phyloP scores from a whole-genome alignment of 208 protist genomes.

The Endotrypanum monterogeii region DNA sequence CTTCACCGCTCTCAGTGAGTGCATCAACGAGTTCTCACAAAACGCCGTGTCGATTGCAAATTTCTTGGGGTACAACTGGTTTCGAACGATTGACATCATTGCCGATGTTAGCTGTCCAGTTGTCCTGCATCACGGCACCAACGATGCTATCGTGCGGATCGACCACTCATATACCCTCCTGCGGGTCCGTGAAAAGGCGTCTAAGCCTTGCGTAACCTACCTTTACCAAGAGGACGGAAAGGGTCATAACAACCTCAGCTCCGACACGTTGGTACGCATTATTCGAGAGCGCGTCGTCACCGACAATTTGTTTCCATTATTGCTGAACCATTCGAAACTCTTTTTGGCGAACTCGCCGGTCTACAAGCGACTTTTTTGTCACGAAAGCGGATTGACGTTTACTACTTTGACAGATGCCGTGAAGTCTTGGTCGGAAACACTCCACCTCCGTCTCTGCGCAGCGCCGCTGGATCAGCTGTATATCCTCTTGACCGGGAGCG shows the following conservation, averaged over 20 bases:
- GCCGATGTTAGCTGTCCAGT: conserved; percentile 73
- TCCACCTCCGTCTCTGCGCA: conserved; percentile 30
- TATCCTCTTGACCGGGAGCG: conserved; percentile 57
- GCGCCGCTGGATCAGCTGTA: conserved; percentile 44
- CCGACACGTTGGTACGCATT: conserved; percentile 42
- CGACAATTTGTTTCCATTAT: conserved; percentile 23
- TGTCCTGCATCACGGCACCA: conserved; percentile 81
- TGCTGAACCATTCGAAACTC: conserved; percentile 23
- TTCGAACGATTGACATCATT: conserved; percentile 81
- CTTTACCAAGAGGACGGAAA: conserved; percentile 61
- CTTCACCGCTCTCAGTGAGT: conserved; percentile 79
- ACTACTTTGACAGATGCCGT: conserved; percentile 25
- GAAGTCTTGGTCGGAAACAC: conserved; percentile 17
- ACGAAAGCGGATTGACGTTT: conserved; percentile 25
- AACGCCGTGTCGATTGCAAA: conserved; percentile 65
- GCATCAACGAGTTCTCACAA: conserved; percentile 66
- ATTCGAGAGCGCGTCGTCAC: conserved; percentile 52
- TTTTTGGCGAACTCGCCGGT: conserved; percentile 53
- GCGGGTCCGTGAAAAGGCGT: conserved; percentile 41
- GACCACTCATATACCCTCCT: conserved; percentile 67
- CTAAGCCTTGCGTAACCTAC: conserved; percentile 55
- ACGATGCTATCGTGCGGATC: conserved; percentile 76
- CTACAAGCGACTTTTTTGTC: conserved; percentile 60
- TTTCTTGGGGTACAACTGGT: conserved; percentile 83
- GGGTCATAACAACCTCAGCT: conserved; percentile 82